Evolutionary conservation across 192 early-diverging fungal genomes (phyloP).

Genomic region (Dimargaris xerosporica): DNA sequence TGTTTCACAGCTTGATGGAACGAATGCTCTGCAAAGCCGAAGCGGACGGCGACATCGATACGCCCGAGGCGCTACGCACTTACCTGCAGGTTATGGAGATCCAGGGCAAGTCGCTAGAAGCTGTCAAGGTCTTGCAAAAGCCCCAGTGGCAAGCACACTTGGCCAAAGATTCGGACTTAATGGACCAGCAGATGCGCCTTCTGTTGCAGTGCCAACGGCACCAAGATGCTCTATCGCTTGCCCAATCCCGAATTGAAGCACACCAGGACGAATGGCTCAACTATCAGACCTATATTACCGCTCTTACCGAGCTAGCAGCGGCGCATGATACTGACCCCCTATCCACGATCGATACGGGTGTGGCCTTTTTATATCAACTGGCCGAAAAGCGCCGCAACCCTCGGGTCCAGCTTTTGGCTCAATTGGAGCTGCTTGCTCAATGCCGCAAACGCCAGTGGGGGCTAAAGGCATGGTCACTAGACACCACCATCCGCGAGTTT

Average conservation of each 20-base stretch:
- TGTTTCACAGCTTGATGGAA: conserved; percentile 58
- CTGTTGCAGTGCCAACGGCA: conserved; percentile 32
- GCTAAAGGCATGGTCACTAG: no score
- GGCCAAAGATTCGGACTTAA: conserved; percentile 58
- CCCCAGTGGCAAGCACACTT: conserved; percentile 43
- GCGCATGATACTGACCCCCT: no score
- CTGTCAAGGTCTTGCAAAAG: conserved; percentile 40
- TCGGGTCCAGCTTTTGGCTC: neutral
- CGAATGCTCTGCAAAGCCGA: conserved; percentile 69
- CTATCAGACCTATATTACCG: conserved; percentile 24
- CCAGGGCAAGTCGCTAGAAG: conserved; percentile 52
- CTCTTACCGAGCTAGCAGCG: conserved; percentile 4
- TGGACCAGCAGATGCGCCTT: conserved; percentile 37
- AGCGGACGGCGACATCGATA: conserved; percentile 42
- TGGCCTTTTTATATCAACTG: neutral
- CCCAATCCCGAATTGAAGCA: conserved; percentile 24
- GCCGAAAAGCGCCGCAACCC: neutral
- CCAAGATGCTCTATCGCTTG: conserved; percentile 26
- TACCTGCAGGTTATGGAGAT: conserved; percentile 55
- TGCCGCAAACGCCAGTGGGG: neutral
- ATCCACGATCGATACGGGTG: neutral
- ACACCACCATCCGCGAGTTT: neutral
- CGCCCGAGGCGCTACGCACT: conserved; percentile 65
- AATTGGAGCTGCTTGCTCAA: neutral
- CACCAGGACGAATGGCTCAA: conserved; percentile 26